phyloP scores from a whole-genome alignment of 2,329 filamentous ascomycete genomes.

The Cladophialophora immunda region DNA sequence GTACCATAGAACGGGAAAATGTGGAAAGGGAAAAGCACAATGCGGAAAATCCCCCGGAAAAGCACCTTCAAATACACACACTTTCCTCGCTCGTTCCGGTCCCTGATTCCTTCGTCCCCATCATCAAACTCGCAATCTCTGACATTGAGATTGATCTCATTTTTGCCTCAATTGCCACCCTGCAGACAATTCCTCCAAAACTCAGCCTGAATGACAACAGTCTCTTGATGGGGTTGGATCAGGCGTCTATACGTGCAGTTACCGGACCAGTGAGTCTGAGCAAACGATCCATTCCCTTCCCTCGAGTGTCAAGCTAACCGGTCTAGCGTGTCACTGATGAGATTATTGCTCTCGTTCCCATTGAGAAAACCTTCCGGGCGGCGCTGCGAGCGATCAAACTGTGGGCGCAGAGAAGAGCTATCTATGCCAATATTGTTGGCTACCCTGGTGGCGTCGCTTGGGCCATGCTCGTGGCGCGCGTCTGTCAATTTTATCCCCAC shows the following conservation, averaged over 20 bases:
- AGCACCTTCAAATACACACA: too few relatives aligned
- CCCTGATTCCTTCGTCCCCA: constrained; percentile 90
- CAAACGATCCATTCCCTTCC: background rate
- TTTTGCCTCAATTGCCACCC: constrained; percentile 76
- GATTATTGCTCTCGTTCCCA: constrained; percentile 86
- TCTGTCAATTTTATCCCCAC: constrained; percentile 95
- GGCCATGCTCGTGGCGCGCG: constrained; percentile 95
- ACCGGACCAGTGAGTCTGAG: constrained; percentile 73
- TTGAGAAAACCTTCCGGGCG: constrained; percentile 86
- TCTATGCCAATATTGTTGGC: constrained; percentile 95
- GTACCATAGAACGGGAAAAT: constrained; percentile 65
- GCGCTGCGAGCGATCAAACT: constrained; percentile 93
- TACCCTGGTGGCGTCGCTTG: constrained; percentile 97
- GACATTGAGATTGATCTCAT: constrained; percentile 96
- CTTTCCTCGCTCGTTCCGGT: constrained; percentile 87
- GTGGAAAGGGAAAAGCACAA: background rate
- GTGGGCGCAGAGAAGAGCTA: constrained; percentile 89
- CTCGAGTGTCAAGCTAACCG: constrained; percentile 12
- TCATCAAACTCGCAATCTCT: constrained; percentile 93
- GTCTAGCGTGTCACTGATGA: constrained; percentile 81
- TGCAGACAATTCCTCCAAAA: constrained; percentile 75
- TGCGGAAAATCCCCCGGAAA: too few relatives aligned
- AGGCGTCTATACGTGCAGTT: constrained; percentile 84
- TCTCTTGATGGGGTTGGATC: constrained; percentile 84
- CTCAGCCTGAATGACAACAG: constrained; percentile 83